Evolutionary conservation across 345 rosid species (phyloP).

Genomic region (Cardamine chenopodiifolia): DNA sequence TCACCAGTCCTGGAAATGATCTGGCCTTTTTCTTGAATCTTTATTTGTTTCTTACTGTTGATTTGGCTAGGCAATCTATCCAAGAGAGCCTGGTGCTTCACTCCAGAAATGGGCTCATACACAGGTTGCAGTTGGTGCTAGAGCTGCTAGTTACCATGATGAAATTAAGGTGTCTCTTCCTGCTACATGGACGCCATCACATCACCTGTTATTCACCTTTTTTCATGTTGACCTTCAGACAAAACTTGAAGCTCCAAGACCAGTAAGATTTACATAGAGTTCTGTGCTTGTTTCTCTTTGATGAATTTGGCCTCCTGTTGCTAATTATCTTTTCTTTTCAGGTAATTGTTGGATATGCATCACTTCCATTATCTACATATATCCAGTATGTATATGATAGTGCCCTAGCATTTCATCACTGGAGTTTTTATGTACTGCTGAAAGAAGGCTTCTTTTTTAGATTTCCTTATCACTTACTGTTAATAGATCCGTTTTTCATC

Average conservation of each 20-base stretch:
- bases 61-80: conserved; percentile 74
- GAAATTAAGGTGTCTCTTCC: conserved; percentile 91
- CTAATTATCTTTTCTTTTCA: conserved; percentile 38
- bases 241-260: conserved; percentile 97
- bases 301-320: conserved; percentile 23
- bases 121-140: conserved; percentile 85
- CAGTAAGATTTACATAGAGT: conserved; percentile 55
- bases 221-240: conserved; percentile 97
- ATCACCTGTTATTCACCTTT: conserved; percentile 95
- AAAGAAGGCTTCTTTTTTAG: conserved; percentile 25
- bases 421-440: conserved; percentile 14
- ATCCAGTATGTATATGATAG: conserved; percentile 72
- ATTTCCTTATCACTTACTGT: conserved; percentile 20
- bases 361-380: conserved; percentile 86
- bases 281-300: conserved; percentile 27
- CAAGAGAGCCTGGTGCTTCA: conserved; percentile 73
- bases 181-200: conserved; percentile 89
- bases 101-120: conserved; percentile 91
- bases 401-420: conserved; percentile 13
- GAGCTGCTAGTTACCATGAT: conserved; percentile 87
- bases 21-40: conserved; percentile 10
- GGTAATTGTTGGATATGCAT: conserved; percentile 94
- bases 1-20: conserved; percentile 25
- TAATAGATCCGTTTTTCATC: conserved; percentile 7
- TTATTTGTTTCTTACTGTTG: conserved; percentile 37